Base-by-base conservation (phyloP, 495 filamentous ascomycete genomes). In the Podospora pseudocomata region DNA sequence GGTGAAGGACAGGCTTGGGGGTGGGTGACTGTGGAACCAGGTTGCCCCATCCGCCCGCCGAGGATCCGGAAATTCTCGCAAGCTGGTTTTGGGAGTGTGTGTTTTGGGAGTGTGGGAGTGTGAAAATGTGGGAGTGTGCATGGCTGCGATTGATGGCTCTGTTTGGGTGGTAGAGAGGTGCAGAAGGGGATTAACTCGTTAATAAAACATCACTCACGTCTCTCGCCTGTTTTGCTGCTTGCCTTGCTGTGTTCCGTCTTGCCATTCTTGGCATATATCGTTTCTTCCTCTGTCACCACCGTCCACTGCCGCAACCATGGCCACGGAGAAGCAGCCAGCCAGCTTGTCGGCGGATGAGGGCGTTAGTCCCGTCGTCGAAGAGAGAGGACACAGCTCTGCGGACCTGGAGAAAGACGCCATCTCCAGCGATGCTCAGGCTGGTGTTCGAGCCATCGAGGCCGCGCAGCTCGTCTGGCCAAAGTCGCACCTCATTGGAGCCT, bases 371-470 rank as follows among this genome's bases (percentile, higher is more conserved):
- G 39, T 13, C 39, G 1, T 49, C 9, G 39, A 49, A 11, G 39
- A 49, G 15, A 49, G 39, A 11, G 39, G 39, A 3, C 7, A 39
- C 9, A 13, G 58, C 56, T 55, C 55, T 28, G 13, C 23, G 5
- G 28, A 32, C 26, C 27, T 60, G 4, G 19, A 56, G 34, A 66
- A 59, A 28, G 28, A 32, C 16, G 4, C 58, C 1, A 39, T 60
- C 58, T 54, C 60, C 16, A 28, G 54, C 2, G 39, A 66, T n/a
- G 64, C 19, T 20, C 69, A 67, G 64, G 58, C 68, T 19, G 72
- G 69, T 30, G 68, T 71, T 20, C 60, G 26, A 3, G 63, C 49
- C 7, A 65, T 73, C 39, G 69, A 69, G 65, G 72, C 66, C 3
- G 61, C 65, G 0, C 49, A 65, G 55, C 19, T 44, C n/a, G 64